Evolutionary conservation across 495 filamentous ascomycete species (phyloP).

Genomic region (Penicillium goetzii): DNA sequence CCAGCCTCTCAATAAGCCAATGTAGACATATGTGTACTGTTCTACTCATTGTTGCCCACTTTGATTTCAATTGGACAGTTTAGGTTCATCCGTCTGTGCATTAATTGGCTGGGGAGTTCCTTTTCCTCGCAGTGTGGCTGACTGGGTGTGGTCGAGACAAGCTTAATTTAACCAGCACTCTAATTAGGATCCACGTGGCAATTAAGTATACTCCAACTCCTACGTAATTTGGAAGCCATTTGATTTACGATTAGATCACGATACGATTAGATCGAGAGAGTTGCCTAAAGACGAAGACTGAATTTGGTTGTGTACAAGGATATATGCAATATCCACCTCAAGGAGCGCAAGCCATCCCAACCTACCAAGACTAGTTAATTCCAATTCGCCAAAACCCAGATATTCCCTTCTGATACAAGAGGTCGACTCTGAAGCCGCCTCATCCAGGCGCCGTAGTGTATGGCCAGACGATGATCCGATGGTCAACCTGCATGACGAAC

Average conservation of each 20-base stretch:
- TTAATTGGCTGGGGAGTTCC: neutral
- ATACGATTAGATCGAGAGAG: neutral
- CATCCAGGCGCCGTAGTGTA: slow-evolving; percentile 1
- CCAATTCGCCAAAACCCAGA: slow-evolving; percentile 12
- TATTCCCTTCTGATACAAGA: slow-evolving; percentile 5
- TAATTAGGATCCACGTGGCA: neutral
- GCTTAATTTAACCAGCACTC: neutral
- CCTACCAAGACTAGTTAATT: slow-evolving; percentile 5
- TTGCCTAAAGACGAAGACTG: neutral
- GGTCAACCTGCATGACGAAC: slow-evolving; percentile 8
- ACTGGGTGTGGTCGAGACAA: neutral
- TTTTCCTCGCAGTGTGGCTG: neutral
- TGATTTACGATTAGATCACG: neutral
- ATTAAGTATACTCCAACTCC: neutral
- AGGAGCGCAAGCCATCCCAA: slow-evolving; percentile 27
- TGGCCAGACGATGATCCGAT: slow-evolving; percentile 1
- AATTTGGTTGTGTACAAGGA: slow-evolving; percentile 27
- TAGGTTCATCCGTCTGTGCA: neutral
- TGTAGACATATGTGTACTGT: neutral
- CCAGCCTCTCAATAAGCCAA: neutral
- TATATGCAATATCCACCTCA: slow-evolving; percentile 15
- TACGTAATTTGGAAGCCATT: neutral
- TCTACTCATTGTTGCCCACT: neutral
- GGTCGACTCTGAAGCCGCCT: slow-evolving; percentile 2
- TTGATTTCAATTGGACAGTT: neutral